Evolutionary conservation across 2,329 filamentous ascomycete genomes (phyloP), one percentile per base, ranked within the genome.

Genomic region (Cladosporium halotolerans): DNA sequence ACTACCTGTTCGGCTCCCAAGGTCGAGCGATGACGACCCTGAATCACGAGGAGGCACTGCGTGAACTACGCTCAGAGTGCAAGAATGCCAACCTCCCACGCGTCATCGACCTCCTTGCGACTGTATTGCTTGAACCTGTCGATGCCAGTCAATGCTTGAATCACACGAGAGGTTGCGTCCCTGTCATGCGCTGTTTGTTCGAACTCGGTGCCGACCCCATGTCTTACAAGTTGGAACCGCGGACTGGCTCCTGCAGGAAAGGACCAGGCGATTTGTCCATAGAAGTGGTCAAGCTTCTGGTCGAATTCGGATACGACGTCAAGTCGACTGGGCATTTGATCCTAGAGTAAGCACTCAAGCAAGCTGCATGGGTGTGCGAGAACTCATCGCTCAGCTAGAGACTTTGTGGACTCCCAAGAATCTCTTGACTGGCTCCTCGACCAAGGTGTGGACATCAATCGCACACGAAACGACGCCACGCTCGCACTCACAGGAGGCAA

Each of bases 371-470:
- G 9, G 31, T 4, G 14, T 32, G 9, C 8, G 45, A 47, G 23
- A 34, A 13, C 4, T 10, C 38, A 33, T 31, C 2, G 18, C 3
- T 32, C 18, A n/a, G 11, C 11, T n/a, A 52, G 49, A 14, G 18
- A 59, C 18, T 57, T 52, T 23, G 50, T 50, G 3, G 6, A 55
- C 10, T 42, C 49, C 31, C 52, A 28, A 28, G 42, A 51, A 9
- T 49, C 38, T 13, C 39, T 58, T n/a, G 49, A 57, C 42, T 57
- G 50, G 49, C 28, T 57, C n/a, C 44, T 58, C 19, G 57, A 55
- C 28, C 55, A 52, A 23, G 55, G 57, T 9, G 49, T 41, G 10
- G 55, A 58, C 16, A 36, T 54, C 43, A 57, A 38, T 34, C 38
- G 41, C 11, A 54, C 53, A 28, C 23, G 23, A 7, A 28, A 28